Percentiles rank a stretch among this genome's conserved stretches.
These are phyloP conservation scores for Mucor indicus DNA, from an alignment of 371 early-diverging fungal species.

Conservation along the genomic window DNA sequence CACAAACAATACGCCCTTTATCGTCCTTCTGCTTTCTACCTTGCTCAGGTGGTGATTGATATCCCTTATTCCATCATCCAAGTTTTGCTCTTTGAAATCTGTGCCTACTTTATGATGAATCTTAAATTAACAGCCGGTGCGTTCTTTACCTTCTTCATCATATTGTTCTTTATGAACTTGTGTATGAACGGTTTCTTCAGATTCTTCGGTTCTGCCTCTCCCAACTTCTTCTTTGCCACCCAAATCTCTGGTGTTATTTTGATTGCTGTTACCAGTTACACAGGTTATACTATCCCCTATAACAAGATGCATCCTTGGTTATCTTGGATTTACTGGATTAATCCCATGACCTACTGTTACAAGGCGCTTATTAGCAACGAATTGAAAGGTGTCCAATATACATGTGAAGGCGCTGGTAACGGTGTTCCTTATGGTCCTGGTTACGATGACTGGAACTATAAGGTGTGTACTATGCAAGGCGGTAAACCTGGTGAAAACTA, in stretches of 20 bases:
- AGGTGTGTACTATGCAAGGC: conserved; percentile 62
- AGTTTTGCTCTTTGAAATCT: conserved; percentile 40
- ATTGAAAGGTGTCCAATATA: conserved; percentile 57
- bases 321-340: conserved; percentile 72
- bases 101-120: conserved; percentile 59
- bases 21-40: conserved; percentile 55
- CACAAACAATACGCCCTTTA: conserved; percentile 62
- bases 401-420: conserved; percentile 43
- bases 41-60: conserved; percentile 57
- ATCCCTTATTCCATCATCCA: conserved; percentile 41
- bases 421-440: conserved; percentile 60
- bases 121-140: conserved; percentile 39
- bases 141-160: conserved; percentile 47
- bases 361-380: conserved; percentile 73
- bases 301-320: conserved; percentile 69
- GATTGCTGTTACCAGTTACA: conserved; percentile 52
- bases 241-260: conserved; percentile 52
- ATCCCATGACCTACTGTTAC: conserved; percentile 69
- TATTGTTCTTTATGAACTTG: conserved; percentile 38
- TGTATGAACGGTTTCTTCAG: conserved; percentile 45
- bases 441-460: conserved; percentile 52
- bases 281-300: conserved; percentile 64
- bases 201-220: conserved; percentile 38
- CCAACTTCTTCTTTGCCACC: conserved; percentile 52
- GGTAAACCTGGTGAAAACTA: conserved; percentile 45